Evolutionary conservation across 495 filamentous ascomycete species (phyloP).

Genomic region (Aspergillus baeticus): DNA sequence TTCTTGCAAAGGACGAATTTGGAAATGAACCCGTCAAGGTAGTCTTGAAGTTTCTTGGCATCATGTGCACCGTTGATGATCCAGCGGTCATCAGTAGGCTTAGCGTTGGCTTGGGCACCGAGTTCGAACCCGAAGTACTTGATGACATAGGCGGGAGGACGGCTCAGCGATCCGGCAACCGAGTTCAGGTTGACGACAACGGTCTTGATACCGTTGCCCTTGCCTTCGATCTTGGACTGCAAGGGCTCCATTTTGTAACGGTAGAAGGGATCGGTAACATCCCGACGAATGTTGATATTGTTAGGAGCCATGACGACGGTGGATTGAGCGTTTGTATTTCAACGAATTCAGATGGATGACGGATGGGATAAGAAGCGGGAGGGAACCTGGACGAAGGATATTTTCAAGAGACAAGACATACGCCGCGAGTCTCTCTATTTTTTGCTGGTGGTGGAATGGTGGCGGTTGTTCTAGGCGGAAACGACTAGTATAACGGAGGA

Average conservation of each 20-base stretch:
- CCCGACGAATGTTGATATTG: slow-evolving; percentile 96
- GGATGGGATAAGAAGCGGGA: slow-evolving; percentile 33
- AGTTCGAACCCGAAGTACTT: slow-evolving; percentile 99
- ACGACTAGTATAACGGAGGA: slow-evolving; percentile 26
- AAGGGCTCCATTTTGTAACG: slow-evolving; percentile 99
- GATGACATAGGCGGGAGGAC: slow-evolving; percentile 92
- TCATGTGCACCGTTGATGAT: slow-evolving; percentile 99
- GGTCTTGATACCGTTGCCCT: slow-evolving; percentile 96
- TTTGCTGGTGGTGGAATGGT: slow-evolving; percentile 54
- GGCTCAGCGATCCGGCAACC: slow-evolving; percentile 87
- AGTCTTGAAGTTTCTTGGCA: slow-evolving; percentile 91
- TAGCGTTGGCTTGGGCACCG: slow-evolving; percentile 95
- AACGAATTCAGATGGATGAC: slow-evolving; percentile 14
- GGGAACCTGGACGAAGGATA: slow-evolving; percentile 40
- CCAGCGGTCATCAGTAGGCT: slow-evolving; percentile 96
- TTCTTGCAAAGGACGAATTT: slow-evolving; percentile 99
- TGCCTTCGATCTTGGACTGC: slow-evolving; percentile 99
- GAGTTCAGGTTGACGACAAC: slow-evolving; percentile 96
- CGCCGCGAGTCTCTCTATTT: slow-evolving; percentile 38
- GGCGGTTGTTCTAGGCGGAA: slow-evolving; percentile 33
- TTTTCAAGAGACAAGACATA: slow-evolving; percentile 54
- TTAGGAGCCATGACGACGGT: slow-evolving; percentile 65
- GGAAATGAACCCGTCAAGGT: slow-evolving; percentile 95
- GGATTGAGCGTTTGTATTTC: slow-evolving; percentile 13
- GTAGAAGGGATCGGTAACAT: slow-evolving; percentile 98